These are phyloP conservation scores for Gardenia jasminoides DNA, from an alignment of 257 asterid genomes.

Conservation along the genomic window DNA sequence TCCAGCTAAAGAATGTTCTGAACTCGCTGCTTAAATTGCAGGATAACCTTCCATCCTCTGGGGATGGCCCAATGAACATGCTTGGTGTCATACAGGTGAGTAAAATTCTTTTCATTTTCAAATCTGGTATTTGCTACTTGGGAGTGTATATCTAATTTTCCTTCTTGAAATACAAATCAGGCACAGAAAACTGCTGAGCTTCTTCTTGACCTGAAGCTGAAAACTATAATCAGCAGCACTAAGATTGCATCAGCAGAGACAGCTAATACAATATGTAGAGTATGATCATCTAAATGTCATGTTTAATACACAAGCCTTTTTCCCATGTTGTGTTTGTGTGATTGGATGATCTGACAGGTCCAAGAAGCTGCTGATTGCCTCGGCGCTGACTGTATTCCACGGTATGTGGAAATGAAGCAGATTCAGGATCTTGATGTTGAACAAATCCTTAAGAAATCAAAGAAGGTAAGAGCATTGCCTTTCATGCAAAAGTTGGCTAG, in stretches of 20 bases:
- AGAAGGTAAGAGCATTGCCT: conserved; percentile 42
- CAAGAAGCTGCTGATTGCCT: conserved; percentile 97
- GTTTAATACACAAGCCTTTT: background rate
- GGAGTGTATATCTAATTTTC: conserved; percentile 5
- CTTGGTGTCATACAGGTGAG: conserved; percentile 79
- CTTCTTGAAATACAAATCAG: conserved; percentile 35
- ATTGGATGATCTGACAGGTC: conserved; percentile 41
- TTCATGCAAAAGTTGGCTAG: background rate
- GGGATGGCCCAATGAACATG: conserved; percentile 64
- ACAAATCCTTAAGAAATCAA: conserved; percentile 50
- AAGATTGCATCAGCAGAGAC: conserved; percentile 70
- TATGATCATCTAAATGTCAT: conserved; percentile 30
- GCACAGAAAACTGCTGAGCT: conserved; percentile 91
- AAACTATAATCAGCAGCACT: conserved; percentile 58
- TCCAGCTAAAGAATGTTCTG: background rate
- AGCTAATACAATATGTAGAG: conserved; percentile 68
- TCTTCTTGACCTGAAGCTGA: conserved; percentile 77
- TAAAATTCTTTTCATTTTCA: conserved; percentile 1
- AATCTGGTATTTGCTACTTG: background rate
- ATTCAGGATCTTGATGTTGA: conserved; percentile 52
- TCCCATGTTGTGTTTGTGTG: conserved; percentile 9
- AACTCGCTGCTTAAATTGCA: background rate
- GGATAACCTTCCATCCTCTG: conserved; percentile 31
- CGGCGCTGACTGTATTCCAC: conserved; percentile 78
- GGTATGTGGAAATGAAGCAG: conserved; percentile 65